Evolutionary conservation across 768 basidiomycete genomes (phyloP).

Genomic region (Phanerochaete carnosa): DNA sequence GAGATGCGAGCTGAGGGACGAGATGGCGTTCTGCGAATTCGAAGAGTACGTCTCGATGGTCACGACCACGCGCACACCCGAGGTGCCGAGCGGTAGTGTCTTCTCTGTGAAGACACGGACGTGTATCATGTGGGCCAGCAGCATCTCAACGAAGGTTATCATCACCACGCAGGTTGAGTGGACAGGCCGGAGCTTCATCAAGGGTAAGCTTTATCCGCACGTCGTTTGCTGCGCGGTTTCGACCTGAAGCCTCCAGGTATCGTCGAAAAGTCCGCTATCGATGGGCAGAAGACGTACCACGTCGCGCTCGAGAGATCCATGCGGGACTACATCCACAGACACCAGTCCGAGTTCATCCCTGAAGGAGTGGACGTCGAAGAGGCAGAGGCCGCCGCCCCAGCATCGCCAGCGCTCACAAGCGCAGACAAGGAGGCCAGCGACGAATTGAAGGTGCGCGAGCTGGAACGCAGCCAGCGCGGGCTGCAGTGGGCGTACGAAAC

Average conservation of each 20-base stretch:
- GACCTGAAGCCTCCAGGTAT: slow-evolving; percentile 53
- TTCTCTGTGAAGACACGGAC: slow-evolving; percentile 94
- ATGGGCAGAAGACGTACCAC: slow-evolving; percentile 90
- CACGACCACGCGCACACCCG: slow-evolving; percentile 90
- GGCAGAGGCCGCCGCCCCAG: slow-evolving; percentile 45
- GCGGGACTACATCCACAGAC: slow-evolving; percentile 84
- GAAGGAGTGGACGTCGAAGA: slow-evolving; percentile 66
- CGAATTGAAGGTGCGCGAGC: slow-evolving; percentile 57
- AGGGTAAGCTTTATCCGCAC: slow-evolving; percentile 48
- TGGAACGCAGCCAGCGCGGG: slow-evolving; percentile 65
- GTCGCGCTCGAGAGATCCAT: slow-evolving; percentile 79
- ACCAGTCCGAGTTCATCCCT: slow-evolving; percentile 86
- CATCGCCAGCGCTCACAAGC: slow-evolving; percentile 12
- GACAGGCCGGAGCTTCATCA: slow-evolving; percentile 96
- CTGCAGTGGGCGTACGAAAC: slow-evolving; percentile 91
- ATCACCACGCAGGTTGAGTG: slow-evolving; percentile 94
- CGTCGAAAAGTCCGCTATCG: slow-evolving; percentile 87
- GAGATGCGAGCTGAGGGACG: slow-evolving; percentile 93
- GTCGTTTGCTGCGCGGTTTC: background rate
- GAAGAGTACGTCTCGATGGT: slow-evolving; percentile 80
- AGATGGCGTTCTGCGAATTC: slow-evolving; percentile 74
- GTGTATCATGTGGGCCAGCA: slow-evolving; percentile 91
- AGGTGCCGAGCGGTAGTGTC: slow-evolving; percentile 90
- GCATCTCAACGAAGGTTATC: slow-evolving; percentile 69
- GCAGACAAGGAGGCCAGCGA: slow-evolving; percentile 21